These are phyloP conservation scores for Hymenoscyphus fructigenus DNA, from an alignment of 2,329 filamentous ascomycete species.

Conservation along the genomic window DNA sequence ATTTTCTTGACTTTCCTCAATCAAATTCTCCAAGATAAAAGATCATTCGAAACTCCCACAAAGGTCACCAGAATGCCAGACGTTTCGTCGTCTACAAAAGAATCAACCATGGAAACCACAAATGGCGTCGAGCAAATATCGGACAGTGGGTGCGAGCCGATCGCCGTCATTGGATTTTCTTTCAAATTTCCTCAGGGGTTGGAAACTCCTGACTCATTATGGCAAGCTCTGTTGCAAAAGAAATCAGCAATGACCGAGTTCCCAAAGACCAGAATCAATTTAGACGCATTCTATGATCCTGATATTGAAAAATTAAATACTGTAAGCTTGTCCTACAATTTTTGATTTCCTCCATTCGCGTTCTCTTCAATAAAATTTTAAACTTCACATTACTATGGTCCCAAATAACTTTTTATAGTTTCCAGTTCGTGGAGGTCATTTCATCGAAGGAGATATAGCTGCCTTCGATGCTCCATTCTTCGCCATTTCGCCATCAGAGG, in stretches of 20 bases:
- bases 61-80: too few species aligned
- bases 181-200: constrained; percentile 52
- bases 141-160: constrained; percentile 22
- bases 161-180: constrained; percentile 52
- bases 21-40: too few species aligned
- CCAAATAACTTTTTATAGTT: neutral
- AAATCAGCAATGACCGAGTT: constrained; percentile 52
- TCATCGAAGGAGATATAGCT: constrained; percentile 36
- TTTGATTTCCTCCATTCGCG: neutral
- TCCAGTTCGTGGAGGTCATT: constrained; percentile 24
- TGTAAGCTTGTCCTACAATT: neutral
- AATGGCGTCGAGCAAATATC: too few species aligned
- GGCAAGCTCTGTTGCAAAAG: constrained; percentile 72
- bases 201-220: constrained; percentile 59
- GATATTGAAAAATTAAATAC: neutral
- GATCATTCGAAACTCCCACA: too few species aligned
- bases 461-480: constrained; percentile 43
- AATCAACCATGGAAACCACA: too few species aligned
- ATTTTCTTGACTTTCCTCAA: too few species aligned
- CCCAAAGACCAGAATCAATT: constrained; percentile 44
- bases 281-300: constrained; percentile 42
- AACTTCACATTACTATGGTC: neutral
- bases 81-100: too few species aligned
- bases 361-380: neutral
- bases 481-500: constrained; percentile 38